Evolutionary conservation across 768 basidiomycete genomes (phyloP).

Genomic region (Lactifluus hygrophoroides): DNA sequence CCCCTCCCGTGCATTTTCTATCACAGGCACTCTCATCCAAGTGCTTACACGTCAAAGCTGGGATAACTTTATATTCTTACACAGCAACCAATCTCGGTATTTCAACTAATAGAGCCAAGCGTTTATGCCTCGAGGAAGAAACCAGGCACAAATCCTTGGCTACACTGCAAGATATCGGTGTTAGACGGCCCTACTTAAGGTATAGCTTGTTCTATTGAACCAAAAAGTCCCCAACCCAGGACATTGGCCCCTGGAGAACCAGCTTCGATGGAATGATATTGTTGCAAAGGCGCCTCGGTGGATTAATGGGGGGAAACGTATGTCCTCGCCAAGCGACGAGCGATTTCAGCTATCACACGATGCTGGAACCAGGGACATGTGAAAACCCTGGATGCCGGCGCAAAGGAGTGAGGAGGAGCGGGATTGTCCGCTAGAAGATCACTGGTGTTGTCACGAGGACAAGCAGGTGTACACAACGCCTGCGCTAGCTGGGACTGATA

Average conservation of each 20-base stretch:
- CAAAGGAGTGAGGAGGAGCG: background rate
- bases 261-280: background rate
- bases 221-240: constrained; percentile 2
- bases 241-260: constrained; percentile 1
- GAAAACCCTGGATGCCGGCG: background rate
- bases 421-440: constrained; percentile 1
- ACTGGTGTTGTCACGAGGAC: constrained; percentile 5
- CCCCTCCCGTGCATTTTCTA: background rate
- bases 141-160: constrained; percentile 11
- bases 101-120: background rate
- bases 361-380: background rate
- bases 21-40: background rate
- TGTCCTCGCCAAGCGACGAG: background rate
- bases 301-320: background rate
- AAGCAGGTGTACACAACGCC: background rate
- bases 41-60: background rate
- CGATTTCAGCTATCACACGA: background rate
- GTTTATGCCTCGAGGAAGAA: background rate
- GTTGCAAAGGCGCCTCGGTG: background rate
- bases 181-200: constrained; percentile 6
- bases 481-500: background rate
- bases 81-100: background rate
- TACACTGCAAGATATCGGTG: background rate
- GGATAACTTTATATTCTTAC: background rate
- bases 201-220: constrained; percentile 6